phyloP scores from a whole-genome alignment of 1,139 yeast genomes.

The Pichia sp. region DNA sequence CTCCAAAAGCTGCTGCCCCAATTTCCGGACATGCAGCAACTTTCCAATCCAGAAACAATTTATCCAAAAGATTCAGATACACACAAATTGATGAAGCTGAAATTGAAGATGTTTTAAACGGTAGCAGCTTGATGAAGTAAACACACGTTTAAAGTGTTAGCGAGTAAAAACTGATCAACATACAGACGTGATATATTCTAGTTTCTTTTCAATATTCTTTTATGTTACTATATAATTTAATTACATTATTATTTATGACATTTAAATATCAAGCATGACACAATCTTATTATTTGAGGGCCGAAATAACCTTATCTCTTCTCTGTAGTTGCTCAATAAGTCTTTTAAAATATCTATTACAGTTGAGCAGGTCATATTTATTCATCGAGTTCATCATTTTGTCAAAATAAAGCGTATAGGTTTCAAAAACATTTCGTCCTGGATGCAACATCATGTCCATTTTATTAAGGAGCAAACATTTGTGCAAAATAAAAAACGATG shows the following conservation, averaged over 20 bases:
- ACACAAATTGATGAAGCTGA: slow-evolving; percentile 54
- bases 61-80: slow-evolving; percentile 68
- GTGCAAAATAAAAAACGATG: slow-evolving; percentile 21
- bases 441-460: slow-evolving; percentile 16
- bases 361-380: no score
- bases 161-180: no score
- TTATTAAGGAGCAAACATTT: slow-evolving; percentile 16
- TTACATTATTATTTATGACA: no score
- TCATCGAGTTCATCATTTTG: slow-evolving; percentile 17
- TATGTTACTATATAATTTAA: no score
- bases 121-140: slow-evolving; percentile 41
- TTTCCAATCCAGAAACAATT: slow-evolving; percentile 45
- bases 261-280: no score
- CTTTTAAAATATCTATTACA: no score
- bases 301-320: no score
- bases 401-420: slow-evolving; percentile 22
- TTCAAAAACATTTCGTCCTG: slow-evolving; percentile 15
- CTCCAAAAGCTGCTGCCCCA: slow-evolving; percentile 27
- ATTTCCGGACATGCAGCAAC: slow-evolving; percentile 21
- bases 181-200: no score
- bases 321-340: no score
- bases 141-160: no score
- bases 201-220: no score
- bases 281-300: no score
- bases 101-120: slow-evolving; percentile 62